phyloP scores from a whole-genome alignment of 2,329 filamentous ascomycete genomes.

The Aspergillus fijiensis region DNA sequence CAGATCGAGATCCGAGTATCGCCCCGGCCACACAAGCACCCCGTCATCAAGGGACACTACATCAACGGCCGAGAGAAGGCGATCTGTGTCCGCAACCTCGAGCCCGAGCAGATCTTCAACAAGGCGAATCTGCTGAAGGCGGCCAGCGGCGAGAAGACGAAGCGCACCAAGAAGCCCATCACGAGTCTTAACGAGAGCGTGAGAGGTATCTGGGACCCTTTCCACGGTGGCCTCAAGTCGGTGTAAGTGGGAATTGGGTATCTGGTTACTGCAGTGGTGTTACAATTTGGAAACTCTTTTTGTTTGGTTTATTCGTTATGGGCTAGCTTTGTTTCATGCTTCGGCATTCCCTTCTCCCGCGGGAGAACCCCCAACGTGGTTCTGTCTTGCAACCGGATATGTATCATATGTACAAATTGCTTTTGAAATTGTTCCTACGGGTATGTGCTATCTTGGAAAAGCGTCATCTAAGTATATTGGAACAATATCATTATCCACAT shows the following conservation, averaged over 20 bases:
- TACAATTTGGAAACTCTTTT: constrained; percentile 15
- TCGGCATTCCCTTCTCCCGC: constrained; percentile 14
- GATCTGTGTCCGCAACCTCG: constrained; percentile 84
- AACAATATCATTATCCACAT: constrained; percentile 1
- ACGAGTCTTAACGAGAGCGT: constrained; percentile 64
- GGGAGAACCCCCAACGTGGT: constrained; percentile 10
- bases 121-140: constrained; percentile 61
- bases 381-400: constrained; percentile 18
- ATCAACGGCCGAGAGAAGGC: constrained; percentile 86
- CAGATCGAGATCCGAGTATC: constrained; percentile 90
- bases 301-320: constrained; percentile 30
- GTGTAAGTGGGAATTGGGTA: constrained; percentile 39
- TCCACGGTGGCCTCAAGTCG: constrained; percentile 56
- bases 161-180: constrained; percentile 58
- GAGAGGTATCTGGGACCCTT: constrained; percentile 64
- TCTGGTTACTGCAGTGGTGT: constrained; percentile 20
- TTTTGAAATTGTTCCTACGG: background rate
- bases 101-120: constrained; percentile 73
- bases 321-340: constrained; percentile 21
- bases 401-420: constrained; percentile 28
- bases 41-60: constrained; percentile 84
- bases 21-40: constrained; percentile 84
- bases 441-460: background rate
- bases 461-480: background rate
- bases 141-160: constrained; percentile 50